These are phyloP conservation scores for Ceratocystis cubensis DNA, from an alignment of 2,329 filamentous ascomycete genomes.

Conservation along the genomic window DNA sequence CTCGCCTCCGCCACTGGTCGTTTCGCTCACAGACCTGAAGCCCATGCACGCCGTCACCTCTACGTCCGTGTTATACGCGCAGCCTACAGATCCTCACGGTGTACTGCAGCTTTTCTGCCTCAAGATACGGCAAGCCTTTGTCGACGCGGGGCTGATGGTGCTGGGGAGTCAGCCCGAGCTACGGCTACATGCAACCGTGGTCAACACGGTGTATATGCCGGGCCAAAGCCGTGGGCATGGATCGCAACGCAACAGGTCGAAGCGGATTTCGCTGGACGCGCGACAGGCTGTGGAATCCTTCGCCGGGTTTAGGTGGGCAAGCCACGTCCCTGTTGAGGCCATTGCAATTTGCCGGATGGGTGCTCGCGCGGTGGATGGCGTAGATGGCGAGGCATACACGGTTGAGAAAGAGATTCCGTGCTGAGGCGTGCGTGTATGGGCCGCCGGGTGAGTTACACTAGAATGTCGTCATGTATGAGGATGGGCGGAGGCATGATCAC, in stretches of 20 bases:
- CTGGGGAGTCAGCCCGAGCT: constrained; percentile 48
- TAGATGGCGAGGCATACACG: constrained; percentile 43
- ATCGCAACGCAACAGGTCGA: constrained; percentile 23
- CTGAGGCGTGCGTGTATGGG: constrained; percentile 25
- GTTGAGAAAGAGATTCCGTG: constrained; percentile 37
- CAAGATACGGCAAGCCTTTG: constrained; percentile 42
- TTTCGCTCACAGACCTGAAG: constrained; percentile 43
- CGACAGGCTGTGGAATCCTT: constrained; percentile 45
- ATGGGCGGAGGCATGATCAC: background rate
- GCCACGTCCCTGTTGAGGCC: constrained; percentile 51
- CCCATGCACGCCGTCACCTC: constrained; percentile 48
- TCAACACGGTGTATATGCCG: constrained; percentile 71
- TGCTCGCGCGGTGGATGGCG: constrained; percentile 49
- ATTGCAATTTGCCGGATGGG: constrained; percentile 82
- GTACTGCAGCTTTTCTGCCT: constrained; percentile 46
- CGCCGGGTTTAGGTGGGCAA: constrained; percentile 57
- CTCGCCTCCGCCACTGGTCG: constrained; percentile 26
- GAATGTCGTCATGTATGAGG: background rate
- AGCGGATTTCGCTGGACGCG: constrained; percentile 42
- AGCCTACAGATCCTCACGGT: constrained; percentile 42
- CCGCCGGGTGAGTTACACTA: background rate
- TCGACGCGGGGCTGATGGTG: constrained; percentile 41
- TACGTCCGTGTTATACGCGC: constrained; percentile 53
- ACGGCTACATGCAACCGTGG: constrained; percentile 68
- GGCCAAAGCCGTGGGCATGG: constrained; percentile 21